Percentiles rank a stretch among this genome's conserved stretches.
These are phyloP conservation scores for Tricholoma flavovirens DNA, from an alignment of 768 basidiomycete species.

Conservation along the genomic window DNA sequence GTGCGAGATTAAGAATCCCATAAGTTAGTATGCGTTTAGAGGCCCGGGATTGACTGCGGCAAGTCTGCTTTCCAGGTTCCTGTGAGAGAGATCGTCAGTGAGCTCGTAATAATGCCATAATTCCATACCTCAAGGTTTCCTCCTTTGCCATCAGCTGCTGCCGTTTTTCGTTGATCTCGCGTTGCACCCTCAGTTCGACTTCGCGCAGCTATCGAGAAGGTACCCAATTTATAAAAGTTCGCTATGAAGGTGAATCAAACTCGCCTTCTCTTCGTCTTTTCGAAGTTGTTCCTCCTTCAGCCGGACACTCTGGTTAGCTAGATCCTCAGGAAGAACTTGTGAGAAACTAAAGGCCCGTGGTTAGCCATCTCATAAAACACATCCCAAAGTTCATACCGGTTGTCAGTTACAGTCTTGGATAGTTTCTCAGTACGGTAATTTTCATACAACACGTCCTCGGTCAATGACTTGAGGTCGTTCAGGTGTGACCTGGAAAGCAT, in stretches of 20 bases:
- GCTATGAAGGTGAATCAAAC: background rate
- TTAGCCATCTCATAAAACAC: slow-evolving; percentile 1
- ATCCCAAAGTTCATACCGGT: slow-evolving; percentile 33
- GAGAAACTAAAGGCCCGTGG: slow-evolving; percentile 39
- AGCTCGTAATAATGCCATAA: background rate
- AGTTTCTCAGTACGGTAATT: slow-evolving; percentile 89
- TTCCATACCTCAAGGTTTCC: slow-evolving; percentile 60
- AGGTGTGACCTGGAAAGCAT: slow-evolving; percentile 57
- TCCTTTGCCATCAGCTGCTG: slow-evolving; percentile 86
- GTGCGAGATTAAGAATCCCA: background rate
- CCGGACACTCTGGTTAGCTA: slow-evolving; percentile 79
- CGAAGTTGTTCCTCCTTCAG: slow-evolving; percentile 90
- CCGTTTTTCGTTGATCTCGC: slow-evolving; percentile 83
- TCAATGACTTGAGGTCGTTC: slow-evolving; percentile 78
- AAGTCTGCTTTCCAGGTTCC: slow-evolving; percentile 56
- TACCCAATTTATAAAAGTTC: background rate
- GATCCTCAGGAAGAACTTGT: slow-evolving; percentile 77
- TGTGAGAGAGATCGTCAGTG: slow-evolving; percentile 13
- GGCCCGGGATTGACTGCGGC: slow-evolving; percentile 41
- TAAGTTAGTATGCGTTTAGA: slow-evolving; percentile 8
- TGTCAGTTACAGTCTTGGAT: slow-evolving; percentile 58
- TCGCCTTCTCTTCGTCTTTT: slow-evolving; percentile 78
- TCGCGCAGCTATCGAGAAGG: slow-evolving; percentile 56
- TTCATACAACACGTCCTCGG: slow-evolving; percentile 81
- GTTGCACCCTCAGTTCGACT: slow-evolving; percentile 78